These are phyloP conservation scores for Aurinia saxatilis DNA, from an alignment of 345 rosid genomes.

Conservation along the genomic window DNA sequence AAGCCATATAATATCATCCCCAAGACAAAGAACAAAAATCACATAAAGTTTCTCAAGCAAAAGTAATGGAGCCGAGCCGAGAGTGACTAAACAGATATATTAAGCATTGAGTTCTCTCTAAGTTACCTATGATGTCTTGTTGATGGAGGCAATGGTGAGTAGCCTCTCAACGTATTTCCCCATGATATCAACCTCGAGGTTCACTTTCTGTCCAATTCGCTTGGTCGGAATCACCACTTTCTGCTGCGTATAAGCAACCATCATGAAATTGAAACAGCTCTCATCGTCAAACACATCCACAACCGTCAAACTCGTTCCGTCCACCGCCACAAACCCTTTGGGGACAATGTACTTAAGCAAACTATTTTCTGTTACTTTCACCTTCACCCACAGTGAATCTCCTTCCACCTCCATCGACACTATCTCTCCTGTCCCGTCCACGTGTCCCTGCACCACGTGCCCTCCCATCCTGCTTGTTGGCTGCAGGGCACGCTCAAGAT, in stretches of 20 bases:
- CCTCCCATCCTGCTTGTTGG: constrained; percentile 82
- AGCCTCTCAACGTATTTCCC: constrained; percentile 94
- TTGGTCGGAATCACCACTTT: constrained; percentile 69
- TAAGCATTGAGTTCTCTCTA: no score
- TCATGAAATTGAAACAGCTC: constrained; percentile 72
- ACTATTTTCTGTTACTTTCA: constrained; percentile 42
- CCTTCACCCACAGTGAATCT: constrained; percentile 86
- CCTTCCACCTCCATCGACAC: constrained; percentile 50
- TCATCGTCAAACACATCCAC: constrained; percentile 77
- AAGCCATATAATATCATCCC: no score
- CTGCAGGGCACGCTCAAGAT: constrained; percentile 79
- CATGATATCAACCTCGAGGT: constrained; percentile 86
- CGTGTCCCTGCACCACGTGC: constrained; percentile 92
- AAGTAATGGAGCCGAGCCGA: not conserved
- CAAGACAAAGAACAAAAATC: not conserved
- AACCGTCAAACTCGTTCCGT: constrained; percentile 90
- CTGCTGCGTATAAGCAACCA: constrained; percentile 76
- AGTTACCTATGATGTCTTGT: constrained; percentile 12
- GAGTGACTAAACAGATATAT: no score
- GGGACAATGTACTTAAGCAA: constrained; percentile 70
- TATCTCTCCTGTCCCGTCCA: constrained; percentile 86
- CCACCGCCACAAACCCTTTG: constrained; percentile 80
- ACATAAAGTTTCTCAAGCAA: not conserved
- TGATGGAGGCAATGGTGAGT: constrained; percentile 35
- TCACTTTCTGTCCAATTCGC: constrained; percentile 74